Base-by-base conservation (phyloP, 1,284 basidiomycete species). In the Cryptococcus sp. region DNA sequence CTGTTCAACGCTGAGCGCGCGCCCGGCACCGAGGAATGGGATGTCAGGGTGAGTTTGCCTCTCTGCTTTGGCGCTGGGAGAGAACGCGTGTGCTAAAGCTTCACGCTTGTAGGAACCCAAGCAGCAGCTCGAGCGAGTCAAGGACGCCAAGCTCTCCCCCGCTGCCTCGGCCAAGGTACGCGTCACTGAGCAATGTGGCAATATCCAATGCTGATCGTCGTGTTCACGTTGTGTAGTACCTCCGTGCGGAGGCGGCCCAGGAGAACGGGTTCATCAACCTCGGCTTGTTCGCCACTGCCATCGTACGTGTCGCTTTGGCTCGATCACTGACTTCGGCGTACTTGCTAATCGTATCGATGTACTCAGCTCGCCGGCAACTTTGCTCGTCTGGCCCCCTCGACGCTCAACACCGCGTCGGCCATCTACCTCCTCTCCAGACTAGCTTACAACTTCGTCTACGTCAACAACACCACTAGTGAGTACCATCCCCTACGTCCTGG, bases 91-190 rank as follows among this genome's bases (percentile, higher is more conserved):
- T 35, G 30, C 30, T 47, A n/a, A 19, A 17, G 23, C 22, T 38
- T 23, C 6, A 38, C 3, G 3, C 1, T 22, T 35, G 16, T 23
- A 63, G 57, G 47, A 25, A 19, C 62, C 76, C 47, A 88, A 85
- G 74, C 88, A 93, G 72, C 89, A 93, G 64, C 93, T 94, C 73
- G 88, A 42, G 7, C 40, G 88, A 55, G 91, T 90, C 15, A 88
- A 90, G 69, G 89, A 87, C 19, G 89, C 92, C 61, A 85, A 90
- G 72, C 82, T 95, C 63, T 88, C 87, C 71, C 88, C 90, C 57
- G 79, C 85, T 53, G 93, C 93, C 47, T 83, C 84, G 72, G 86
- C 61, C 42, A 54, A 51, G 49, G 30, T 35, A 35, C 8, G 30
- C 13, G 8, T 35, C 30, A 8, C 30, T 10, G 5, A 5, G 8